phyloP scores from a whole-genome alignment of 2,329 filamentous ascomycete species.

The Fusarium sp. region DNA sequence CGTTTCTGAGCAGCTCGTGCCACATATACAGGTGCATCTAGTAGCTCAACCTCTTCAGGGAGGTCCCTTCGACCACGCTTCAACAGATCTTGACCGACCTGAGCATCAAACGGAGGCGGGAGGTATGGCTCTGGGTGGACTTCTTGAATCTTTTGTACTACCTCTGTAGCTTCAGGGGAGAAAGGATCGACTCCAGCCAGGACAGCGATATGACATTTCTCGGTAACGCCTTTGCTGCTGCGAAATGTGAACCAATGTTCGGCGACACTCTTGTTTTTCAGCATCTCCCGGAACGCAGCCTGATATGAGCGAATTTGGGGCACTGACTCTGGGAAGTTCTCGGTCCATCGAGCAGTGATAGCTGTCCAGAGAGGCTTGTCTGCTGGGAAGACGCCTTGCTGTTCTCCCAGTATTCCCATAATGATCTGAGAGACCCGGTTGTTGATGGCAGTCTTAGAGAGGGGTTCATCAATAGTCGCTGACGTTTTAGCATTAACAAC shows the following conservation, averaged over 20 bases:
- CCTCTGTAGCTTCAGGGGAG: constrained; percentile 55
- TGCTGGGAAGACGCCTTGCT: constrained; percentile 64
- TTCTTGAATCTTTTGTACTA: constrained; percentile 64
- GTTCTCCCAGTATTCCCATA: constrained; percentile 49
- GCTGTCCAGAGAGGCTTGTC: constrained; percentile 64
- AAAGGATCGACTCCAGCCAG: constrained; percentile 58
- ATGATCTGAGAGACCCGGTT: constrained; percentile 47
- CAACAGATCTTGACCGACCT: constrained; percentile 26
- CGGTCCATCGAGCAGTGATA: constrained; percentile 60
- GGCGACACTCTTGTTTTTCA: constrained; percentile 53
- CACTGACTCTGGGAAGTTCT: constrained; percentile 56
- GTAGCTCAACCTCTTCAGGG: constrained; percentile 60
- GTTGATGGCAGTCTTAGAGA: constrained; percentile 33
- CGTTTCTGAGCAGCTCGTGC: constrained; percentile 55
- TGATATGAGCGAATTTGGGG: constrained; percentile 58
- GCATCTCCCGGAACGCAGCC: constrained; percentile 55
- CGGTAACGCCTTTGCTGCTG: constrained; percentile 57
- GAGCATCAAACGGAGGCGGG: constrained; percentile 43
- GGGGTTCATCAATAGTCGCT: constrained; percentile 25
- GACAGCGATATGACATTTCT: constrained; percentile 61
- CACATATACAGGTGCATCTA: constrained; percentile 66
- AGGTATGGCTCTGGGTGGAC: constrained; percentile 56
- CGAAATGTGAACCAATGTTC: constrained; percentile 62
- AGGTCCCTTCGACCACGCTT: constrained; percentile 56
- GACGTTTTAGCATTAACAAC: constrained; percentile 19